Evolutionary conservation across 139 green algal genomes (phyloP).

Genomic region (Nannochloris sp.): DNA sequence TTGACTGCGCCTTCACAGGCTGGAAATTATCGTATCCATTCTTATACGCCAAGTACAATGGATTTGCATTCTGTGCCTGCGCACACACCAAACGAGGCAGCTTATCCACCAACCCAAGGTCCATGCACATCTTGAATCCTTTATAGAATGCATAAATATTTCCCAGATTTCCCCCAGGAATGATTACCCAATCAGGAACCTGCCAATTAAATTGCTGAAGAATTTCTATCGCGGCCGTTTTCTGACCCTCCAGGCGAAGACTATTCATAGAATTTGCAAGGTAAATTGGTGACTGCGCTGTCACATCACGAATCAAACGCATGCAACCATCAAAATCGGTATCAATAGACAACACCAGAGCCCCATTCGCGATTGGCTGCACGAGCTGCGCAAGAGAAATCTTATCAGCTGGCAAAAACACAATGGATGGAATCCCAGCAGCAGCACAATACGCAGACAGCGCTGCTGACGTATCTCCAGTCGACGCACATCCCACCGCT

Average conservation of each 20-base stretch:
- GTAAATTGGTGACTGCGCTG: conserved; percentile 94
- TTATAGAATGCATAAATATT: conserved; percentile 99
- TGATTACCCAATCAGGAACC: conserved; percentile 97
- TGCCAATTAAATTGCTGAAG: conserved; percentile 99
- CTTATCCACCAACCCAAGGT: conserved; percentile 84
- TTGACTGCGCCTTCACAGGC: conserved; percentile 86
- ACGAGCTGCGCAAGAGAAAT: conserved; percentile 96
- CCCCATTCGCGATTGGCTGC: conserved; percentile 98
- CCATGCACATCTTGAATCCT: conserved; percentile 81
- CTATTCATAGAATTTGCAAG: conserved; percentile 99
- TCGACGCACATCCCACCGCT: conserved; percentile 96
- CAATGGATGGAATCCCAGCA: conserved; percentile 94
- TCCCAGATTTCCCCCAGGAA: conserved; percentile 96
- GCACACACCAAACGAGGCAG: conserved; percentile 90
- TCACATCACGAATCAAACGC: conserved; percentile 91
- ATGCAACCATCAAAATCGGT: conserved; percentile 99
- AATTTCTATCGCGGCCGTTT: conserved; percentile 99
- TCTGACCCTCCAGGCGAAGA: conserved; percentile 96
- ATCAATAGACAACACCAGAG: conserved; percentile 96
- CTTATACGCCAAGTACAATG: conserved; percentile 90
- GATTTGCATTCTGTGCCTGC: conserved; percentile 91
- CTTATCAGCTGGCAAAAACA: conserved; percentile 98
- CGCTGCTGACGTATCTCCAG: conserved; percentile 94
- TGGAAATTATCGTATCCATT: conserved; percentile 67
- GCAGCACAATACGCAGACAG: conserved; percentile 96